These are phyloP conservation scores for Pistacia integerrima DNA, from an alignment of 345 rosid genomes.

Conservation along the genomic window DNA sequence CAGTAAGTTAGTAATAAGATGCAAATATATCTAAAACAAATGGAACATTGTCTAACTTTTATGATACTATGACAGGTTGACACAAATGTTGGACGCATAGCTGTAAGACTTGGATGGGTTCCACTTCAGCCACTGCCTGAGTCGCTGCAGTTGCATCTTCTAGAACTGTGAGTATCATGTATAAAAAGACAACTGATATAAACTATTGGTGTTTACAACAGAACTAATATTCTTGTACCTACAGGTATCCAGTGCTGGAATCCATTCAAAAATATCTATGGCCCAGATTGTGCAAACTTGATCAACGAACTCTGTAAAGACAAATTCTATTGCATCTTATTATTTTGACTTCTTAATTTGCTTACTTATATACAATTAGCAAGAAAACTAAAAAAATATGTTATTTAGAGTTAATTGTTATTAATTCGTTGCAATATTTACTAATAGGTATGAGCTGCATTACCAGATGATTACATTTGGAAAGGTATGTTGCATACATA, in stretches of 20 bases:
- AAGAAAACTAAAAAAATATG: conserved; percentile 7
- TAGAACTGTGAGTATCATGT: conserved; percentile 71
- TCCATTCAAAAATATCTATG: conserved; percentile 94
- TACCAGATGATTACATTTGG: conserved; percentile 99
- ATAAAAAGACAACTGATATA: conserved; percentile 10
- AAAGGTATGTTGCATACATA: conserved; percentile 54
- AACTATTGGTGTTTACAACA: conserved; percentile 6
- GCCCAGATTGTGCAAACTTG: conserved; percentile 97
- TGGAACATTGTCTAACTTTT: conserved; percentile 19
- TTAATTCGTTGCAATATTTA: conserved; percentile 31
- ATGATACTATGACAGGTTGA: conserved; percentile 66
- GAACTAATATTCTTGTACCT: conserved; percentile 21
- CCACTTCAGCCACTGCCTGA: conserved; percentile 97
- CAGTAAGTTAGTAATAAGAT: conserved; percentile 52
- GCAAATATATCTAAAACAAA: conserved; percentile 12
- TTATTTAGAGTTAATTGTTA: conserved; percentile 14
- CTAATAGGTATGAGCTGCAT: conserved; percentile 88
- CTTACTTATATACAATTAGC: conserved; percentile 1
- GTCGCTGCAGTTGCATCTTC: conserved; percentile 93
- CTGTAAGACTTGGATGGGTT: conserved; percentile 99
- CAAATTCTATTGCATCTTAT: conserved; percentile 15
- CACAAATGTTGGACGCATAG: conserved; percentile 98
- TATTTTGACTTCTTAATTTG: conserved; percentile 12
- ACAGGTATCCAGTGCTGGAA: conserved; percentile 89
- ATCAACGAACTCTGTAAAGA: conserved; percentile 83